These are phyloP conservation scores for Pycnococcus provasolii DNA, from an alignment of 139 green algal species.

Conservation along the genomic window DNA sequence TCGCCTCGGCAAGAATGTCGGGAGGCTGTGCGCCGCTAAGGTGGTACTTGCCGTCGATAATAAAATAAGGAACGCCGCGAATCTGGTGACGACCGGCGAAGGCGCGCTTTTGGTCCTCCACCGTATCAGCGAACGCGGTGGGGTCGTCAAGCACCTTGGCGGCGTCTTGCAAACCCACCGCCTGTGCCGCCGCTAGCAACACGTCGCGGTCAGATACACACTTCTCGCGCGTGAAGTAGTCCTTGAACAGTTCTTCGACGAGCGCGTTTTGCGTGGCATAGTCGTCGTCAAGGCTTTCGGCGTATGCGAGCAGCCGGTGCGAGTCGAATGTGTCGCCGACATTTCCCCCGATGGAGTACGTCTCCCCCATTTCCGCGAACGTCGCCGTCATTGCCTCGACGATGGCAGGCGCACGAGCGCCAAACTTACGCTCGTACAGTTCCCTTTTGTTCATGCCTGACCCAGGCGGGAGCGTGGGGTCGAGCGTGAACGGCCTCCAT, in stretches of 20 bases:
- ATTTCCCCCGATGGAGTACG: conserved; percentile 26
- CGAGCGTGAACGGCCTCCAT: conserved; percentile 33
- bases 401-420: conserved; percentile 31
- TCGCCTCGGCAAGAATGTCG: conserved; percentile 33
- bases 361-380: conserved; percentile 25
- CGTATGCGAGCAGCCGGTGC: conserved; percentile 38
- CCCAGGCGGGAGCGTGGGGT: conserved; percentile 31
- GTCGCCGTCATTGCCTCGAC: conserved; percentile 35
- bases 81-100: conserved; percentile 22
- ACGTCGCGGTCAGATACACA: conserved; percentile 28
- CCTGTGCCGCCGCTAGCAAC: conserved; percentile 33
- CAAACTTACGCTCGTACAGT: conserved; percentile 55
- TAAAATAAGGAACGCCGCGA: conserved; percentile 45
- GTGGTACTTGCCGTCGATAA: conserved; percentile 33
- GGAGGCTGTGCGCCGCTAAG: conserved; percentile 40
- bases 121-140: conserved; percentile 7
- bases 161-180: conserved; percentile 35
- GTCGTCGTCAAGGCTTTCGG: conserved; percentile 12
- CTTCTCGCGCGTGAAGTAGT: conserved; percentile 49
- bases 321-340: conserved; percentile 48
- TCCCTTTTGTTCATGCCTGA: conserved; percentile 49
- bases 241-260: conserved; percentile 47
- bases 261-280: conserved; percentile 42
- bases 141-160: conserved; percentile 33
- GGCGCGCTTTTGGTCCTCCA: conserved; percentile 8